Evolutionary conservation across 495 filamentous ascomycete genomes (phyloP).

Genomic region (Penicillium maclennaniae): DNA sequence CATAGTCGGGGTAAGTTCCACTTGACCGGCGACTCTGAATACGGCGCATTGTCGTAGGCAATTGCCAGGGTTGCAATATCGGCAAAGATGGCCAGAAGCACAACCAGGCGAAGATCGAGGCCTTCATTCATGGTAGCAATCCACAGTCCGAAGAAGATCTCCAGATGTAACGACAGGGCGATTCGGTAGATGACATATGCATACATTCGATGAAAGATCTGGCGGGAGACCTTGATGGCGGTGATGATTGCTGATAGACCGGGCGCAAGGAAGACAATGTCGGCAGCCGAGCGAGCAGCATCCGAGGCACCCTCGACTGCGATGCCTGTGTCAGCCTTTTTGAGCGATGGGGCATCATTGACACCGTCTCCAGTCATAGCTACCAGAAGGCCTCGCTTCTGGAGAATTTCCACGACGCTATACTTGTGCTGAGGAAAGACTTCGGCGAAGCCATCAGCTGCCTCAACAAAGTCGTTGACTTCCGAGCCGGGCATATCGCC

Average conservation of each 20-base stretch:
- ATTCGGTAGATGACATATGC: slow-evolving; percentile 96
- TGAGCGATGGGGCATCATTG: slow-evolving; percentile 92
- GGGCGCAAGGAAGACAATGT: slow-evolving; percentile 89
- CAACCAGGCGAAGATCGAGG: slow-evolving; percentile 79
- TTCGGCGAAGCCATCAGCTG: slow-evolving; percentile 89
- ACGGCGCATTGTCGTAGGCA: slow-evolving; percentile 90
- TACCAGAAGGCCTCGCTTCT: slow-evolving; percentile 90
- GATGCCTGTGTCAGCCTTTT: slow-evolving; percentile 87
- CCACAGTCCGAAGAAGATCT: slow-evolving; percentile 87
- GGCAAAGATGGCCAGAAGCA: slow-evolving; percentile 92
- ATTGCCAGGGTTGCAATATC: slow-evolving; percentile 91
- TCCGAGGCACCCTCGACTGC: slow-evolving; percentile 92
- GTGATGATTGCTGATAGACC: slow-evolving; percentile 92
- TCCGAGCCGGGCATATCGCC: slow-evolving; percentile 90
- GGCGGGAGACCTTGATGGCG: slow-evolving; percentile 87
- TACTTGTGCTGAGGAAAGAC: slow-evolving; percentile 98
- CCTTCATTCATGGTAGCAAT: slow-evolving; percentile 80
- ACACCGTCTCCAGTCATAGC: slow-evolving; percentile 99
- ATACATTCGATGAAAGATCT: slow-evolving; percentile 98
- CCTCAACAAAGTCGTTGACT: slow-evolving; percentile 91
- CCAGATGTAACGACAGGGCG: slow-evolving; percentile 83
- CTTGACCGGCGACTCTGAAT: slow-evolving; percentile 81
- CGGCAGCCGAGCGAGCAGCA: slow-evolving; percentile 86
- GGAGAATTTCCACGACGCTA: slow-evolving; percentile 91
- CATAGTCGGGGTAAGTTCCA: slow-evolving; percentile 92